Evolutionary conservation across 352 stramenopile genomes (phyloP), one percentile per base, ranked within the genome.

Genomic region (Globisporangium echinulatum): DNA sequence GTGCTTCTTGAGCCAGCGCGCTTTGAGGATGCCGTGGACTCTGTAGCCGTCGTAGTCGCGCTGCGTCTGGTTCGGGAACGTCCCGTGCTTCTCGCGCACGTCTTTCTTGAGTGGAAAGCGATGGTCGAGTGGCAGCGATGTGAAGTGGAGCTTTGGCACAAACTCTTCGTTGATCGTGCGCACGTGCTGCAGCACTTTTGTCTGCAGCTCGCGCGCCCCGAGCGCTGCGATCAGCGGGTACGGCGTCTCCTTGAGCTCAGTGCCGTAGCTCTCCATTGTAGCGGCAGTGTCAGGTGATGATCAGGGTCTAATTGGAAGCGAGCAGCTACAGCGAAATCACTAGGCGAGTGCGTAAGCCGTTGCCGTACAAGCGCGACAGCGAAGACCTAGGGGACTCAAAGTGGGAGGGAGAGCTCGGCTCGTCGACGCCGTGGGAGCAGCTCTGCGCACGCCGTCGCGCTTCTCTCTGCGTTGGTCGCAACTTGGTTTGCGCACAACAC

Each of bases 1-100:
- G 61, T 94, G 84, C 55, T 96, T 96, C 72, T 92, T 93, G 49
- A 96, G 64, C 86, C 86, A 96, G 38, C 74, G 69, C 19, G 75
- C 66, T 61, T 96, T 96, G 52, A 94, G 67, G 13, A 96, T 69
- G 8, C 86, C 86, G 44, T 87, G 70, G 19, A 82, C 72, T 8
- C 59, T 59, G 68, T 88, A 87, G 46, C 79, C 75, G n/a, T 91
- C 81, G 54, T 91, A 88, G 68, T 91, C 81, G 49, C 83, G 79
- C 70, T 93, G 83, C 56, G 76, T 89, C 66, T 93, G 83, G 67
- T 85, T 90, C 13, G 82, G 79, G 62, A 92, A 92, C 17, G 82
- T 91, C 17, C 80, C 84, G 62, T 90, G 82, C 60, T 94, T 92
- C 70, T 94, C 82, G 52, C 82, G 78, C 37, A 91, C 67, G 61